Percentiles rank a stretch among this genome's conserved stretches.
Conservation (phyloP, 1,284 basidiomycete genomes). For the Singerocomus inundabilis region DNA sequence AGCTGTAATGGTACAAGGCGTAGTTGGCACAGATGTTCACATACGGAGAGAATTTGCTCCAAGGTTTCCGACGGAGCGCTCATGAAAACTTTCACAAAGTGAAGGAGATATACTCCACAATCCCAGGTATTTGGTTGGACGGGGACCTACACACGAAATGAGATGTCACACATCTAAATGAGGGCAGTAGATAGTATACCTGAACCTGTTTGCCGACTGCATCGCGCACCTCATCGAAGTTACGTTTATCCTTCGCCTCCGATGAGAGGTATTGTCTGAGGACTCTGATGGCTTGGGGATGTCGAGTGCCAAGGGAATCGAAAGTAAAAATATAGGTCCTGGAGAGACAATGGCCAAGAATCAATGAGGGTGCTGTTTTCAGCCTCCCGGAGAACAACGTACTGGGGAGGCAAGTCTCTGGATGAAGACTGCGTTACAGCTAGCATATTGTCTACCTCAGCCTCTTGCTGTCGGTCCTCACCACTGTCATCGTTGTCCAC, state of each 20-base stretch:
- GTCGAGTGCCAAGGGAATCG: slow-evolving; percentile 79
- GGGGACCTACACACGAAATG: slow-evolving; percentile 55
- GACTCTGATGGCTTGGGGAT: slow-evolving; percentile 60
- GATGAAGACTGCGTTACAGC: slow-evolving; percentile 17
- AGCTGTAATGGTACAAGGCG: slow-evolving; percentile 1
- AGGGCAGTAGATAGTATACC: slow-evolving; percentile 34
- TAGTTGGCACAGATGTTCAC: not conserved
- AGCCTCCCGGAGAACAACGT: slow-evolving; percentile 5
- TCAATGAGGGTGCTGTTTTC: not conserved
- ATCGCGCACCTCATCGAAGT: slow-evolving; percentile 42
- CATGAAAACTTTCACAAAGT: slow-evolving; percentile 75
- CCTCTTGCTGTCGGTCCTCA: slow-evolving; percentile 34
- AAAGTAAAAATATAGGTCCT: slow-evolving; percentile 83
- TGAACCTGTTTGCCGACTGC: slow-evolving; percentile 46
- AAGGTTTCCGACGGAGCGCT: slow-evolving; percentile 47
- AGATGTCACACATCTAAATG: not conserved
- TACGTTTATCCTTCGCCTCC: slow-evolving; percentile 82
- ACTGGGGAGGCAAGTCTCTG: slow-evolving; percentile 19
- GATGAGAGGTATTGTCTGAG: slow-evolving; percentile 69
- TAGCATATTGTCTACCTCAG: slow-evolving; percentile 34
- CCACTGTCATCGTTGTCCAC: slow-evolving; percentile 27
- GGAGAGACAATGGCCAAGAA: not conserved
- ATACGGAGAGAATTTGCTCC: slow-evolving; percentile 47
- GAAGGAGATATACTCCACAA: slow-evolving; percentile 82
- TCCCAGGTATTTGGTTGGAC: slow-evolving; percentile 83